Base-by-base conservation (phyloP, 495 filamentous ascomycete genomes). In the Penicillium paxilli region DNA sequence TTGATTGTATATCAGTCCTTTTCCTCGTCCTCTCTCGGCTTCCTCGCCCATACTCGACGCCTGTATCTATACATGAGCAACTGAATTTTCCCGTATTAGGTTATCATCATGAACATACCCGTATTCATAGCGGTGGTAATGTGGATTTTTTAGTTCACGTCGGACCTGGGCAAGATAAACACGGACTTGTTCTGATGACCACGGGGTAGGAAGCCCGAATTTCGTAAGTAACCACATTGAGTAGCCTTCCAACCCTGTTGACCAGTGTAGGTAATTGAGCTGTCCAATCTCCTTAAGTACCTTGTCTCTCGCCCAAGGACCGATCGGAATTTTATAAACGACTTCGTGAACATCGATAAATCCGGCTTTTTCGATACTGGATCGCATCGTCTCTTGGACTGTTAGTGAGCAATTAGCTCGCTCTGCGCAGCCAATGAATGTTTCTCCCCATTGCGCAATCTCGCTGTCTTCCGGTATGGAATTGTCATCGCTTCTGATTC, bases 251-350 rank as follows among this genome's bases (percentile, higher is more conserved):
- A 51, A 26, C 11, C 37, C 54, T 5, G 47, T 20, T 5, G 83
- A 64, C 16, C 85, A 83, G 55, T 86, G 79, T 4, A 80, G 56
- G 35, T 81, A 58, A 44, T 87, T 82, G 20, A 78, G 82, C 48
- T 76, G 71, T 63, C 87, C 87, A 17, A 87, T 80, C 55, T 80
- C 78, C 64, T 87, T 88, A 55, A 87, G 60, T 17, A 73, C 71
- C 30, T 75, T 76, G 55, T 88, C 83, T 62, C 73, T 82, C n/a
- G 84, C 72, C 86, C 87, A 89, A 2, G 77, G 26, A 5, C 26
- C 26, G 5, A 28, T 5, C 5, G 26, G 26, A 5, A 28, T 28
- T 11, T 28, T 28, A 86, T 73, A 7, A 85, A 87, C 47, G 86
- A 71, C 45, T 11, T 68, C 57, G 8, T 63, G 58, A n/a, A 74